Evolutionary conservation across 768 basidiomycete species (phyloP), one percentile per base, ranked within the genome.

Genomic region (Suillus decipiens): DNA sequence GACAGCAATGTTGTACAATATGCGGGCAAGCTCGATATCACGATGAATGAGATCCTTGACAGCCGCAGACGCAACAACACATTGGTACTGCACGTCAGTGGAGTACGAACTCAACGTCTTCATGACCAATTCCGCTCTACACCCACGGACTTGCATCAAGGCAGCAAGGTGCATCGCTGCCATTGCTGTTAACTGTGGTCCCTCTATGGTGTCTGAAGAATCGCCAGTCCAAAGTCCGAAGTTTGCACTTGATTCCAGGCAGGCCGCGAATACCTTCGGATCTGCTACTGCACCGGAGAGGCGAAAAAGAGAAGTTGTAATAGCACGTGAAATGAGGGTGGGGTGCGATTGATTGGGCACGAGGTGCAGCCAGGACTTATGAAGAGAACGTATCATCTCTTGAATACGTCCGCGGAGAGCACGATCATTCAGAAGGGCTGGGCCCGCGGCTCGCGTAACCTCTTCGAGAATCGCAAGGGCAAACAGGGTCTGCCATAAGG

Each of bases 281-380:
- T 86, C 83, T 6, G 64, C 67, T 7, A 79, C 71, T n/a, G 69
- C 63, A 17, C 72, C 77, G 9, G 84, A 77, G 37, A 86, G 68
- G 50, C 75, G 81, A 36, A 87, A 71, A 67, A 87, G 85, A 1
- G 81, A 71, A 7, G 77, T 72, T 5, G 77, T 65, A 41, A 84
- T 72, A 9, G 75, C 74, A 24, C 78, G 78, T n/a, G 76, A 70
- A 8, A 83, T 72, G 2, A 68, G 62, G 71, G 69, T 31, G 62
- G 67, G 24, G n/a, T 61, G 59, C 10, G 47, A 42, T 61, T 37
- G 9, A 50, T 34, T 14, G 53, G 36, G 12, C 15, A 59, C 67
- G 61, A 55, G 62, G 45, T 33, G 69, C 60, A 66, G 66, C 83
- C 85, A 88, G 19, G 61, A 67, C 24, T 65, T 68, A 80, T 81